Evolutionary conservation across 805 yeast genomes (phyloP).

Genomic region (Wickerhamiella bombiphila): DNA sequence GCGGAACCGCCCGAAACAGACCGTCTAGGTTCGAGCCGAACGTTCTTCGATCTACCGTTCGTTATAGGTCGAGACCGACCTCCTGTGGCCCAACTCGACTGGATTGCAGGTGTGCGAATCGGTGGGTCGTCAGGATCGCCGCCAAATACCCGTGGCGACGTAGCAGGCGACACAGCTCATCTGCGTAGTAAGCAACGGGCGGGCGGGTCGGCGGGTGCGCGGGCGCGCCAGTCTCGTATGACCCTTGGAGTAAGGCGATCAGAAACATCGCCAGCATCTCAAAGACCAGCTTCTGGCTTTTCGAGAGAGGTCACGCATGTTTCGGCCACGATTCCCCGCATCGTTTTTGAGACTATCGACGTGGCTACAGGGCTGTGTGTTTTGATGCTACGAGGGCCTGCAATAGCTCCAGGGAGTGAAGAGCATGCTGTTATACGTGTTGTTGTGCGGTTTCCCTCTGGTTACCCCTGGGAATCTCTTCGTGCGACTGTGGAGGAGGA

Average conservation of each 20-base stretch:
- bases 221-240: constrained; percentile 16
- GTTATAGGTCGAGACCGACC: constrained; percentile 1
- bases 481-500: constrained; percentile 63
- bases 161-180: not conserved
- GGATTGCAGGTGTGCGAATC: constrained; percentile 88
- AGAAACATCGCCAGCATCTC: too few species aligned
- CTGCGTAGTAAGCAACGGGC: too few species aligned
- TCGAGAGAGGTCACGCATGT: constrained; percentile 24
- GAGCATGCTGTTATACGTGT: constrained; percentile 50
- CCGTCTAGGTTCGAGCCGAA: not conserved
- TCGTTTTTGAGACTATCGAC: constrained; percentile 72
- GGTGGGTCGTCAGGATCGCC: constrained; percentile 33
- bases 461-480: constrained; percentile 54
- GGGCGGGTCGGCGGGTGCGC: not conserved
- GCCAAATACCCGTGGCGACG: not conserved
- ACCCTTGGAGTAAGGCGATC: too few species aligned
- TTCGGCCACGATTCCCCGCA: constrained; percentile 13
- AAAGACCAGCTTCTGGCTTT: constrained; percentile 17
- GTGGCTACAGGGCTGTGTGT: constrained; percentile 73
- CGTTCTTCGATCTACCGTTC: constrained; percentile 9
- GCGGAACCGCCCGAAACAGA: constrained; percentile 1
- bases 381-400: constrained; percentile 68
- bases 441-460: constrained; percentile 52
- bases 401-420: constrained; percentile 43
- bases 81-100: constrained; percentile 32